Percentiles rank a stretch among this genome's conserved stretches.
phyloP scores from a whole-genome alignment of 2,329 filamentous ascomycete species.

The Cladosporium phlei region DNA sequence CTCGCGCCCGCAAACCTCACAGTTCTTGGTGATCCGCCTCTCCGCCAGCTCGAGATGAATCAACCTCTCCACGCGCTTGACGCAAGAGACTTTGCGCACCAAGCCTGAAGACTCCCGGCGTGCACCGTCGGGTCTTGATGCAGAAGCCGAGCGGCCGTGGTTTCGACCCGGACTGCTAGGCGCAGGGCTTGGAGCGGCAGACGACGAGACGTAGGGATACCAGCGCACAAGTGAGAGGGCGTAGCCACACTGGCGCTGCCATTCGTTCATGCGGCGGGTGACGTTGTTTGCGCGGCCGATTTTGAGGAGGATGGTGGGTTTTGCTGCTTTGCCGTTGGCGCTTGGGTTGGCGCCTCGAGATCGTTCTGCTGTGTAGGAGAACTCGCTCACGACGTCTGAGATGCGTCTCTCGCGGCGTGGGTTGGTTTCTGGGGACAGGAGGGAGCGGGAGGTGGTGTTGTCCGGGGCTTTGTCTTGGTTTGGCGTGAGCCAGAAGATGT shows the following conservation, averaged over 20 bases:
- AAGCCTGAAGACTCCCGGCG: constrained; percentile 17
- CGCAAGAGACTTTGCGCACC: constrained; percentile 72
- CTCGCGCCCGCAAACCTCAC: constrained; percentile 72
- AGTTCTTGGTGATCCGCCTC: constrained; percentile 57
- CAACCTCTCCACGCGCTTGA: constrained; percentile 80
- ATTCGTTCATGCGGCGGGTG: constrained; percentile 84
- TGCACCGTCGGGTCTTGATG: constrained; percentile 16
- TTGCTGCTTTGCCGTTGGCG: constrained; percentile 14
- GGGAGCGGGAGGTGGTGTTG: constrained; percentile 36
- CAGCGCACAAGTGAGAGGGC: constrained; percentile 81
- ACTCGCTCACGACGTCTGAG: constrained; percentile 34
- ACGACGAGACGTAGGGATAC: constrained; percentile 68
- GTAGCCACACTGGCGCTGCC: constrained; percentile 89
- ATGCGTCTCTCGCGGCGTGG: constrained; percentile 21
- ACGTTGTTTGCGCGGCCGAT: constrained; percentile 73
- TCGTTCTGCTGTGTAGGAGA: constrained; percentile 20
- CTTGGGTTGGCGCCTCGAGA: background rate
- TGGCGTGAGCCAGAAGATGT: constrained; percentile 91
- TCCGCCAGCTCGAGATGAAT: constrained; percentile 82
- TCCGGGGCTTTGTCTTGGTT: constrained; percentile 54
- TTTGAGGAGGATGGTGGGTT: constrained; percentile 62
- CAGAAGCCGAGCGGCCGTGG: constrained; percentile 22
- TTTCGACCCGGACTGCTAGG: constrained; percentile 5
- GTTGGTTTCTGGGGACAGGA: constrained; percentile 26
- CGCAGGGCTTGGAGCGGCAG: constrained; percentile 14